Conservation (phyloP, 1,139 yeast species). For the Fermentozyma sake region DNA sequence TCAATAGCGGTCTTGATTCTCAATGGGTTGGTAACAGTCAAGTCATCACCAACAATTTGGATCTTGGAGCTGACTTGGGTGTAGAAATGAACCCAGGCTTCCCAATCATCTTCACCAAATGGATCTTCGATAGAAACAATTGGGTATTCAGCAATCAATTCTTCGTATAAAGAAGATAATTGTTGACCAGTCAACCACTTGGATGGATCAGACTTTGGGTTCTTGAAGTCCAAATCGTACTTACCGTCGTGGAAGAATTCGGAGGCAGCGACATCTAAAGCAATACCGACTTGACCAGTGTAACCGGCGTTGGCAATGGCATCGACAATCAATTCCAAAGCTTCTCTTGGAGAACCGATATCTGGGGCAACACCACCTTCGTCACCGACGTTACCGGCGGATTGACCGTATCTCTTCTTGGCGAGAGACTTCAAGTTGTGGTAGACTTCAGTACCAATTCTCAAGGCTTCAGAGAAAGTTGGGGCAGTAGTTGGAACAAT, state of each 20-base stretch:
- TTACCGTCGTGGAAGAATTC: constrained; percentile 94
- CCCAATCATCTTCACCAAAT: constrained; percentile 99
- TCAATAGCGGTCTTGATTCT: constrained; percentile 93
- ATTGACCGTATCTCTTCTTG: constrained; percentile 89
- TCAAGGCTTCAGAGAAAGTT: constrained; percentile 86
- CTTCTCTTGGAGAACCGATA: constrained; percentile 88
- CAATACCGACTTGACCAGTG: constrained; percentile 85
- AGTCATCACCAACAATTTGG: constrained; percentile 95
- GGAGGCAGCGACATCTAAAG: constrained; percentile 92
- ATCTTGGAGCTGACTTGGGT: constrained; percentile 59
- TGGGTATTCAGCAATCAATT: constrained; percentile 83
- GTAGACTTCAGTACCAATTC: constrained; percentile 96
- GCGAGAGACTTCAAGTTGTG: constrained; percentile 87
- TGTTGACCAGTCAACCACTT: constrained; percentile 87
- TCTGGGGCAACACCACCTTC: constrained; percentile 99
- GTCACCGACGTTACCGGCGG: constrained; percentile 99
- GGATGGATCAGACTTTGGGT: constrained; percentile 82
- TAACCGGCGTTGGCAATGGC: constrained; percentile 92
- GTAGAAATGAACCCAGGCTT: constrained; percentile 87
- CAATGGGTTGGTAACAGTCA: constrained; percentile 94
- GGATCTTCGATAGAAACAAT: constrained; percentile 97
- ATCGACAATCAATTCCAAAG: constrained; percentile 81
- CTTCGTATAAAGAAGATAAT: constrained; percentile 77
- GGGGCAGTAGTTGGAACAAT: constrained; percentile 89
- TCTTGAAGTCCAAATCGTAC: constrained; percentile 97